Evolutionary conservation across 1,139 yeast genomes (phyloP), one percentile per base, ranked within the genome.

Genomic region (Candida tropicalis): DNA sequence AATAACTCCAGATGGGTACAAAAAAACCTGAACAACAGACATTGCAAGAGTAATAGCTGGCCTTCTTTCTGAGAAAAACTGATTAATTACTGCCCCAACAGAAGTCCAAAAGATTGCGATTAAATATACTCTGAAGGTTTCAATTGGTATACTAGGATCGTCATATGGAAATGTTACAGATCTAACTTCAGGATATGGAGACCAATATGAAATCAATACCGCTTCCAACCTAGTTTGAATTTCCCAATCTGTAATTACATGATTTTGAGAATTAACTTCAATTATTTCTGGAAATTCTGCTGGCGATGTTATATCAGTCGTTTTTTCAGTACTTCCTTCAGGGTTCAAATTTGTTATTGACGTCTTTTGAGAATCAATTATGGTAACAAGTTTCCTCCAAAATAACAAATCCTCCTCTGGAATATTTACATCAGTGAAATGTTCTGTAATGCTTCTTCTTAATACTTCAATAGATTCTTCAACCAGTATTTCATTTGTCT

Each of bases 151-250:
- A 4, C 55, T 55, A 3, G 75, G 74, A 54, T 81, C 83, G 55
- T 81, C 86, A 38, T 58, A 62, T 10, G 83, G 79, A 38, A 73
- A 75, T 16, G 81, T 68, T 20, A 80, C 77, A 3, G 87, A 69
- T 49, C 88, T 69, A 2, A 83, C 86, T 57, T 82, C 87, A 3
- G 84, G 80, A 55, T 83, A 83, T 1, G 86, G 84, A 1, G 86
- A 81, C 57, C 73, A 76, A 56, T 66, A 81, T 37, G 74, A 66
- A 40, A 77, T 62, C 40, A 82, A 59, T 8, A 72, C 73, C 0
- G 83, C 84, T 41, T 70, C 69, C 29, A 73, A 53, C 44, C 63
- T 66, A 4, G 57, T 54, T 46, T 65, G 65, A 34, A 73, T 58
- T 11, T 56, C 57, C 57, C 66, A 66, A 29, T 65, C 57, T 15